Base-by-base conservation (phyloP, 495 filamentous ascomycete species). In the Talaromyces nanjingensis region DNA sequence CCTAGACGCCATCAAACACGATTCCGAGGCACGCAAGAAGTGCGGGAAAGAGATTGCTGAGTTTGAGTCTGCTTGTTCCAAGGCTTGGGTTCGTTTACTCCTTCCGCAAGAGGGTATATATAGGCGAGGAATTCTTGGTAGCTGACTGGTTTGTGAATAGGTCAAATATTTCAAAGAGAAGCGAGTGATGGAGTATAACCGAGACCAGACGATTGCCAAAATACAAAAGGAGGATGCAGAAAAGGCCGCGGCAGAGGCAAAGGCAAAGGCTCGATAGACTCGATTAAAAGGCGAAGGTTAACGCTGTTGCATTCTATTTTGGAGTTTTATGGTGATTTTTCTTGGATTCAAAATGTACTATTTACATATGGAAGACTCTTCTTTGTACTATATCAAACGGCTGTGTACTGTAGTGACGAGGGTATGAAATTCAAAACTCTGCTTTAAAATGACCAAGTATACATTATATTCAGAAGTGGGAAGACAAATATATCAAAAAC, bases 111-210 rank as follows among this genome's bases (percentile, higher is more conserved):
- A 27, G 3, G 27, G 27, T 27, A 27, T 27, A 27, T 27, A 27
- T 3, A 5, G 3, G 27, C 27, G 1, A 27, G 27, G 27, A 3
- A 27, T 27, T 27, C 27, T 27, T 4, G 27, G 16, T 54, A 29
- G 45, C 49, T 61, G 55, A 53, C 31, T 39, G 14, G 4, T 62
- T 27, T 27, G 22, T 29, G 12, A 5, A 20, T 69, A 97, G 93
- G 91, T 98, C 63, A 90, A 90, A 76, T 97, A 98, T 76, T 98
- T 98, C 81, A 97, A 98, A 76, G 90, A 96, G 72, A 87, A 91
- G 75, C 82, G 94, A 64, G 91, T 98, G 45, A 92, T 94, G 80
- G 93, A 98, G 63, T 83, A 87, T 70, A 89, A 96, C 64, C 90
- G 91, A 72, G 88, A 90, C 66, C 80, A 87, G 74, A 89, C 89